phyloP scores from a whole-genome alignment of 2,329 filamentous ascomycete species.

The Phoma sp. region DNA sequence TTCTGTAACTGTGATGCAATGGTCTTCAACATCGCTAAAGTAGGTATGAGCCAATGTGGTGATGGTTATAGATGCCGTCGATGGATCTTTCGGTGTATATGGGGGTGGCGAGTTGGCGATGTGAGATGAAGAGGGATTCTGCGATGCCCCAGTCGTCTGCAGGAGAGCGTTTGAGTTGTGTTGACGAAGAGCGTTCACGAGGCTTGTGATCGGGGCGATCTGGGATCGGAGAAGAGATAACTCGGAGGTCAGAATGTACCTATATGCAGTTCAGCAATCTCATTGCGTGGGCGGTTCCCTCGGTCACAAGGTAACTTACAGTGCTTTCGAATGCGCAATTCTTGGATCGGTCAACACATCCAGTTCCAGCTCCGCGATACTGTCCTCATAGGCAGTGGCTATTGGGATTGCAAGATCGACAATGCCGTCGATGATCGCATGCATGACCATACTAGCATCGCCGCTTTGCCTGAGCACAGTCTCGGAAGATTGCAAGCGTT shows the following conservation, averaged over 20 bases:
- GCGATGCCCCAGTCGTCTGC: conserved; percentile 36
- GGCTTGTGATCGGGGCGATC: conserved; percentile 79
- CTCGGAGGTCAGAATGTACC: conserved; percentile 81
- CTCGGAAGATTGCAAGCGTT: conserved; percentile 73
- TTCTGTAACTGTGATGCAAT: conserved; percentile 82
- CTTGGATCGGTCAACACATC: conserved; percentile 82
- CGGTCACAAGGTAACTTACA: conserved; percentile 42
- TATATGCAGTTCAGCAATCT: not conserved
- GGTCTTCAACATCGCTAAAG: conserved; percentile 86
- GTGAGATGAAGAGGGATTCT: conserved; percentile 12
- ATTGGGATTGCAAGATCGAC: conserved; percentile 89
- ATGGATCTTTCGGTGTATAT: conserved; percentile 31
- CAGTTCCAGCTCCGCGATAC: conserved; percentile 84
- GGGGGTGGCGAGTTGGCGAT: conserved; percentile 14
- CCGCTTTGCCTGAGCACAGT: conserved; percentile 84
- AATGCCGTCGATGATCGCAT: conserved; percentile 89
- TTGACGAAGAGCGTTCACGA: conserved; percentile 87
- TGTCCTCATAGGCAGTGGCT: conserved; percentile 80
- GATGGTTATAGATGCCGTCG: conserved; percentile 71
- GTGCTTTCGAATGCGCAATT: conserved; percentile 72
- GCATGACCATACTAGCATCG: conserved; percentile 84
- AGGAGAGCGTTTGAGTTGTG: conserved; percentile 60
- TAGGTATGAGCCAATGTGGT: conserved; percentile 83
- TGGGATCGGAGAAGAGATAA: conserved; percentile 83
- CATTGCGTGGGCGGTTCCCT: not conserved